Percentiles rank a stretch among this genome's conserved stretches.
Conservation (phyloP, 2,329 filamentous ascomycete species). For the Graphium sp. region DNA sequence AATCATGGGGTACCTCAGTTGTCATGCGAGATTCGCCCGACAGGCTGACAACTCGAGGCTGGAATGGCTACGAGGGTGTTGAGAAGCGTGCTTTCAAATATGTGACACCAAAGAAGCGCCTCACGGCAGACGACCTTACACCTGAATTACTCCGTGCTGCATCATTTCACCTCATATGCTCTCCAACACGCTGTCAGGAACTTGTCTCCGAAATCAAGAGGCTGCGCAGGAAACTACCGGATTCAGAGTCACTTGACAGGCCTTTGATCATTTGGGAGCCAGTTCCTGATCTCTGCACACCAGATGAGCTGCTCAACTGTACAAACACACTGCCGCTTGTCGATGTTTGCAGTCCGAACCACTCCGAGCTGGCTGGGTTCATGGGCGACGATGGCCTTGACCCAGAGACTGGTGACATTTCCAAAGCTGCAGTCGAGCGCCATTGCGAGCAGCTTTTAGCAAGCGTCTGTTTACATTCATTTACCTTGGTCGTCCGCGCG, state of each 20-base stretch:
- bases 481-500: conserved; percentile 51
- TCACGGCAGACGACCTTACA: conserved; percentile 57
- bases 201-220: conserved; percentile 55
- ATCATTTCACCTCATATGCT: conserved; percentile 80
- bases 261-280: conserved; percentile 91
- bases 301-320: conserved; percentile 47
- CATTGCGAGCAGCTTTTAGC: conserved; percentile 45
- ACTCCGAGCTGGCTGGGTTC: conserved; percentile 72
- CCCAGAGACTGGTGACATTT: conserved; percentile 35
- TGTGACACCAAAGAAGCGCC: conserved; percentile 66
- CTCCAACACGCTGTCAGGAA: conserved; percentile 57
- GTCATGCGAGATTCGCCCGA: conserved; percentile 47
- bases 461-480: conserved; percentile 46
- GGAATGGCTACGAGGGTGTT: conserved; percentile 73
- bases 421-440: conserved; percentile 33
- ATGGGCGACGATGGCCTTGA: conserved; percentile 49
- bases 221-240: conserved; percentile 26
- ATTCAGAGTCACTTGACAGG: conserved; percentile 21
- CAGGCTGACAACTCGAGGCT: conserved; percentile 71
- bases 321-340: conserved; percentile 45
- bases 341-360: conserved; percentile 63
- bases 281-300: conserved; percentile 72
- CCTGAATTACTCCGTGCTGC: conserved; percentile 50
- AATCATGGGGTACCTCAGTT: conserved; percentile 60
- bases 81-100: conserved; percentile 70